Base-by-base conservation (phyloP, 2,329 filamentous ascomycete species). In the Aureobasidium sp. region DNA sequence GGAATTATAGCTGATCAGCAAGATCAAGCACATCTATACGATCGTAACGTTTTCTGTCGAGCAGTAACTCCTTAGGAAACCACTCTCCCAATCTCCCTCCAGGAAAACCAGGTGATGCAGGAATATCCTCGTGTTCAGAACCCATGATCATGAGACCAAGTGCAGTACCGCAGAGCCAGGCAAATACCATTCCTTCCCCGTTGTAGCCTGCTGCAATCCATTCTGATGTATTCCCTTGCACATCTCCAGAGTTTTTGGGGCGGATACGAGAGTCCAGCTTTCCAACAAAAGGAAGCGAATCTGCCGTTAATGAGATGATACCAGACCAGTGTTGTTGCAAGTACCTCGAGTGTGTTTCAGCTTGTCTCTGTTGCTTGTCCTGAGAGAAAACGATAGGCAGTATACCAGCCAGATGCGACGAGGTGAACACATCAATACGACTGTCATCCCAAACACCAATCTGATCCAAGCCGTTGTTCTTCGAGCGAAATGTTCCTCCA, bases 281-380 rank as follows among this genome's bases (percentile, higher is more conserved):
- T 11, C 53, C 53, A 9, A 47, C 53, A 29, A 57, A 57, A 2
- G 53, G 53, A 7, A 57, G 53, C 5, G 41, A 25, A n/a, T 57
- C 53, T 36, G n/a, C 53, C 1, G 53, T 57, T 21, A 57, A n/a
- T 5, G 53, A 42, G 0, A 57, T 47, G 14, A 57, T 47, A 6
- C 53, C 53, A 4, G 41, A 57, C 53, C 53, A 57, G 11, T 57
- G 53, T 29, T 57, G 53, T 14, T 57, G 53, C 7, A 57, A 13
- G 6, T 11, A 34, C 16, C 29, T 44, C 3, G 39, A 7, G 3
- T 34, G 30, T 10, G 11, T 30, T 13, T 37, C n/a, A 2, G 30
- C 1, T 13, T 36, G 3, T 55, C 27, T 5, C 29, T 34, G 9
- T 16, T 27, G n/a, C 5, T 45, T 29, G 6, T 47, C n/a, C 0